Base-by-base conservation (phyloP, 306 rosid genomes). In the Cercis canadensis region DNA sequence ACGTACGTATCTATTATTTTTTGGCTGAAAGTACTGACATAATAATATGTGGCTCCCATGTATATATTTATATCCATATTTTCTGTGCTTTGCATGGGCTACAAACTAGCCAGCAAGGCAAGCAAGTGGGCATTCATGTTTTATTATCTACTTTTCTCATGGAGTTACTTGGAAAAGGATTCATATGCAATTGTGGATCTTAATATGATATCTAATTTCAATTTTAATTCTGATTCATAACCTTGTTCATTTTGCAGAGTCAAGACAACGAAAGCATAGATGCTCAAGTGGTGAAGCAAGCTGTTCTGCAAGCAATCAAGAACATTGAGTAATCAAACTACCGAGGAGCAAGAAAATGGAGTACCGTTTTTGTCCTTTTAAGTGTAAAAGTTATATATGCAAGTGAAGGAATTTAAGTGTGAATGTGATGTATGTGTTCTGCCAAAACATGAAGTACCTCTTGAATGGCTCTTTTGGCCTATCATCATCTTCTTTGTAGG, bases 261-360 rank as follows among this genome's bases (percentile, higher is more conserved):
- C 78, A 85, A 67, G 81, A 82, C 61, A 74, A 57, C 11, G 84
- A 86, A 41, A 83, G 75, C 75, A 70, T 90, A 17, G 89, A 93
- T 57, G 87, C 89, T 50, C 92, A 85, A 79, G 80, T 87, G 90
- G 98, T 93, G 86, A 85, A 88, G 81, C 86, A 82, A 66, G 89
- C 93, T 31, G 97, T 92, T 69, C 43, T 84, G 68, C 82, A 75
- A 79, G 97, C 98, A 57, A 81, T 93, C 77, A 77, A 68, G 78
- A 86, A 74, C 59, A 76, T 77, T 80, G 86, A 88, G 73, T 68
- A 66, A 57, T 21, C 72, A 72, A 57, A 75, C 44, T 17, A 45
- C 43, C 45, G 81, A 57, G 36, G 69, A 78, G 55, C 36, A 47
- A 64, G 31, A 44, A 24, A 37, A 14, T 18, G 12, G 14, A 70